Evolutionary conservation across 192 early-diverging fungal species (phyloP).

Genomic region (Coemansia sp.): DNA sequence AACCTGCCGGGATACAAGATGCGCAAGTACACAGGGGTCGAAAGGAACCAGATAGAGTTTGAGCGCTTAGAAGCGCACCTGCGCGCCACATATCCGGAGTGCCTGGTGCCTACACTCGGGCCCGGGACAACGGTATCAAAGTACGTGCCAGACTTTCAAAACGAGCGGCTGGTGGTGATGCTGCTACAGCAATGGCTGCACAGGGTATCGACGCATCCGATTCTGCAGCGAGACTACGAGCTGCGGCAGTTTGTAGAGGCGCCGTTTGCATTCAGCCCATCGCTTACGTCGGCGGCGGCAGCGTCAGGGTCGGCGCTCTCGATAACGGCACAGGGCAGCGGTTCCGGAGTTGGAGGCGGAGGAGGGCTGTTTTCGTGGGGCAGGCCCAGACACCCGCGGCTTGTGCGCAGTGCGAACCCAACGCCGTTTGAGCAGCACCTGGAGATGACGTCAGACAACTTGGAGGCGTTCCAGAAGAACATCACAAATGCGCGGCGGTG

Average conservation of each 20-base stretch:
- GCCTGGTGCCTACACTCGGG: slow-evolving; percentile 53
- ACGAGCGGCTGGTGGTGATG: slow-evolving; percentile 53
- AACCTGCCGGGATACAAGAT: slow-evolving; percentile 52
- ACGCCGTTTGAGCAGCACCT: slow-evolving; percentile 46
- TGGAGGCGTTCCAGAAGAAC: slow-evolving; percentile 46
- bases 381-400: slow-evolving; percentile 17
- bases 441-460: slow-evolving; percentile 32
- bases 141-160: slow-evolving; percentile 54
- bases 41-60: slow-evolving; percentile 55
- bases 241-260: slow-evolving; percentile 60
- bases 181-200: slow-evolving; percentile 56
- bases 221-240: slow-evolving; percentile 58
- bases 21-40: slow-evolving; percentile 50
- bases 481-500: slow-evolving; percentile 35
- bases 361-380: slow-evolving; percentile 50
- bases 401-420: slow-evolving; percentile 30
- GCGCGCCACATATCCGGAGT: slow-evolving; percentile 57
- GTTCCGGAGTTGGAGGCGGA: slow-evolving; percentile 3
- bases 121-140: slow-evolving; percentile 48
- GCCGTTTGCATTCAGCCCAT: slow-evolving; percentile 56
- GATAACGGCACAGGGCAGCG: slow-evolving; percentile 23
- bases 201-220: slow-evolving; percentile 48
- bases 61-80: slow-evolving; percentile 54
- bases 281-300: slow-evolving; percentile 25
- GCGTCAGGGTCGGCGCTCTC: slow-evolving; percentile 20